phyloP scores from a whole-genome alignment of 176 grass and related monocot species.

The Bromus sterilis region DNA sequence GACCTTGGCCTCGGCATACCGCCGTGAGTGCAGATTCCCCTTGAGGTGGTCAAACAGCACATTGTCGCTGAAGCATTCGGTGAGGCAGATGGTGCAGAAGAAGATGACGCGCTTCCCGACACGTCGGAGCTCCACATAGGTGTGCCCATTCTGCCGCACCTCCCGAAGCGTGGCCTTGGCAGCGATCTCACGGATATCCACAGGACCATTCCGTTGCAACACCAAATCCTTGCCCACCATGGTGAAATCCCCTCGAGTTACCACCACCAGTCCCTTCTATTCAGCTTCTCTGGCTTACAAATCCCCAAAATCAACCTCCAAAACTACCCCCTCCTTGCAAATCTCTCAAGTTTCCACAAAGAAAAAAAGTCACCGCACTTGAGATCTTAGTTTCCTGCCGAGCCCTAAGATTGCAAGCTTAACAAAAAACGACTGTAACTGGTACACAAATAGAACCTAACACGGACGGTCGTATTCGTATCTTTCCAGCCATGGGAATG shows the following conservation, averaged over 20 bases:
- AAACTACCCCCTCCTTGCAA: neutral
- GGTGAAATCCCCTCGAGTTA: neutral
- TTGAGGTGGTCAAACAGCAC: conserved; percentile 92
- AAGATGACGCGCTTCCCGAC: conserved; percentile 77
- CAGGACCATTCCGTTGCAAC: conserved; percentile 43
- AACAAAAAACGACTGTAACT: neutral
- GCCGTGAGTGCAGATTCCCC: conserved; percentile 66
- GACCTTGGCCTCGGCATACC: conserved; percentile 74
- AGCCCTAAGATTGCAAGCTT: conserved; percentile 25
- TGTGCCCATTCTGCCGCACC: conserved; percentile 83
- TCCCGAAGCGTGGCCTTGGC: conserved; percentile 72
- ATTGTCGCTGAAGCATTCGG: conserved; percentile 83
- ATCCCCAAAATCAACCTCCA: conserved; percentile 4
- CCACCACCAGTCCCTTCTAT: neutral
- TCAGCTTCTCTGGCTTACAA: neutral
- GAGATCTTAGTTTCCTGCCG: conserved; percentile 25
- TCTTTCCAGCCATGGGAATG: conserved; percentile 22
- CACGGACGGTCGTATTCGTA: conserved; percentile 27
- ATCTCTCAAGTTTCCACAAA: neutral
- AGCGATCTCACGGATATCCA: conserved; percentile 77
- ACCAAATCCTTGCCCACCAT: conserved; percentile 87
- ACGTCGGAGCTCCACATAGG: conserved; percentile 81
- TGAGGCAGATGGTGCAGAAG: conserved; percentile 99
- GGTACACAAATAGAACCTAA: neutral
- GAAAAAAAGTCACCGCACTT: neutral